Conservation (phyloP, 306 rosid genomes). For the Oxytropis ochrocephala region DNA sequence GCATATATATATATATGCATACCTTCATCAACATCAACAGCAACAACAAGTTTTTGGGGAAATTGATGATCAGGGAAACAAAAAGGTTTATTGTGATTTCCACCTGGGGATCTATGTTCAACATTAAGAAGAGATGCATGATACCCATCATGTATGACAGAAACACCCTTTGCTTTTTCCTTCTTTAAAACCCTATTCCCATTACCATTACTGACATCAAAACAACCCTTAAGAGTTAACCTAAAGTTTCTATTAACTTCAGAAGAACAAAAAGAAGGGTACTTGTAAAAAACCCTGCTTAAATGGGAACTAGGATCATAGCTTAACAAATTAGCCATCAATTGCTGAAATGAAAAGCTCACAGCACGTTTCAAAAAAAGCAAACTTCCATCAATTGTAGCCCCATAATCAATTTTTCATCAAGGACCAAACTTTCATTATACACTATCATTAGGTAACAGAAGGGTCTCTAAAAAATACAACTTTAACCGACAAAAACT, state of each 20-base stretch:
- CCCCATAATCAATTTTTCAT: not conserved
- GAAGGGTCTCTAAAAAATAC: slow-evolving; percentile 1
- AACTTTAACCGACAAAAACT: slow-evolving; percentile 5
- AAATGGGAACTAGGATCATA: slow-evolving; percentile 20
- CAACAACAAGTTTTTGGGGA: slow-evolving; percentile 51
- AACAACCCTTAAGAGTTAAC: slow-evolving; percentile 25
- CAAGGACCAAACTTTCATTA: slow-evolving; percentile 4
- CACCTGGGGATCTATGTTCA: slow-evolving; percentile 8
- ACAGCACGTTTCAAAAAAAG: not conserved
- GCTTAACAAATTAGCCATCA: slow-evolving; percentile 29
- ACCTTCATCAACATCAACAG: slow-evolving; percentile 93
- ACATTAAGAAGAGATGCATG: not conserved
- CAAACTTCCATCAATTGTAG: not conserved
- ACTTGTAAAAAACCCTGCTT: slow-evolving; percentile 6
- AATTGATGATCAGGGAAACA: slow-evolving; percentile 31
- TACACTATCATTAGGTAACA: not conserved
- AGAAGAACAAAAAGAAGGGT: slow-evolving; percentile 17
- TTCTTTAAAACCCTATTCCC: slow-evolving; percentile 27
- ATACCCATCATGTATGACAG: not conserved
- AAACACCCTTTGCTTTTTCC: slow-evolving; percentile 27
- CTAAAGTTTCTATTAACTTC: slow-evolving; percentile 7
- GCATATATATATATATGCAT: not conserved
- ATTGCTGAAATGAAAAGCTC: slow-evolving; percentile 21
- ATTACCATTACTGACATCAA: slow-evolving; percentile 10
- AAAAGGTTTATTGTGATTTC: slow-evolving; percentile 22